phyloP scores from a whole-genome alignment of 2,329 filamentous ascomycete genomes.

The Colletotrichum magnum region DNA sequence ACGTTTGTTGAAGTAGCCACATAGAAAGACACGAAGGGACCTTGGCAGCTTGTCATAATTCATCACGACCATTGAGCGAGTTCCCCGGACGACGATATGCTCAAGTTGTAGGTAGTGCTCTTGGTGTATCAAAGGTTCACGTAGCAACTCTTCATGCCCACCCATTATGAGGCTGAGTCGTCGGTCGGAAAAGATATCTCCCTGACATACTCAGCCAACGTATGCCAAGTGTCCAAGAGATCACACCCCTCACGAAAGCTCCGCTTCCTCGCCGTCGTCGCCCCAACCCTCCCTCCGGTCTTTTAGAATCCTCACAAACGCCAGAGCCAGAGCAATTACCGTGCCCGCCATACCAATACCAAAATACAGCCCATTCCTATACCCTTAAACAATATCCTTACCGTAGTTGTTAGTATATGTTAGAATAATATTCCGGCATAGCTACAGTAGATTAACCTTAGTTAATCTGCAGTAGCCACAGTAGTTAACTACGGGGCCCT shows the following conservation, averaged over 20 bases:
- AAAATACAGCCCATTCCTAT: conserved; percentile 1
- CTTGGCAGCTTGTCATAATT: neutral
- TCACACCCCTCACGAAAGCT: neutral
- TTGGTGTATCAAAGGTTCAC: neutral
- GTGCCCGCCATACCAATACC: neutral
- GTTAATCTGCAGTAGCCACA: too few species aligned
- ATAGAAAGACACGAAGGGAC: neutral
- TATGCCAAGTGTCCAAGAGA: neutral
- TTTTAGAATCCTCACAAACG: conserved; percentile 10
- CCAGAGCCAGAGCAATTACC: neutral
- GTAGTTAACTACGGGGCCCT: too few species aligned
- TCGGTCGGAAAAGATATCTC: neutral
- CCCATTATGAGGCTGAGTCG: neutral
- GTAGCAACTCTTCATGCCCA: neutral
- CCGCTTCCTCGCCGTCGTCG: neutral
- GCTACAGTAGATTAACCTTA: too few species aligned
- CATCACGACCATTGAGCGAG: neutral
- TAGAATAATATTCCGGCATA: too few species aligned
- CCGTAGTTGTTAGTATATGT: too few species aligned
- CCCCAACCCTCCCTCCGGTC: conserved; percentile 10
- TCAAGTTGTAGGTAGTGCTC: too few species aligned
- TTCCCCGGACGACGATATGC: too few species aligned
- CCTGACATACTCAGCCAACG: neutral
- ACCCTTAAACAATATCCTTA: neutral
- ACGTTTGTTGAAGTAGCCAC: neutral